Evolutionary conservation across 148 eudicot species (phyloP), one percentile per base, ranked within the genome.

Genomic region (Beta vulgaris): DNA sequence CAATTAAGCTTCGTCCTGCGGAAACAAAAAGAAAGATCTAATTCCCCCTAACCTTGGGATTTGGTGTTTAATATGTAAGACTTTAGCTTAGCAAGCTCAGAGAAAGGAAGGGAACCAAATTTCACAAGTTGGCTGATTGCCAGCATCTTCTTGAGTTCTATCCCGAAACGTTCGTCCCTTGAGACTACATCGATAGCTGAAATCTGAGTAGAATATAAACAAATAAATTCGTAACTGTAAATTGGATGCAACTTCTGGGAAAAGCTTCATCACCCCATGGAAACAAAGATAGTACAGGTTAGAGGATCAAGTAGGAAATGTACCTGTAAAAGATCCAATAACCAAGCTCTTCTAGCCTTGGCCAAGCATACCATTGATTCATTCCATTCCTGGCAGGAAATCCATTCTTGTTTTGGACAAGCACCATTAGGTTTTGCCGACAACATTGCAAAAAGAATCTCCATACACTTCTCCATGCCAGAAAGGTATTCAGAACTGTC

Each of bases 381-480:
- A 81, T 73, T 57, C 97, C 97, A 92, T 83, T 90, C 91, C 71
- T 79, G 59, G 25, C 21, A 76, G 29, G 72, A 61, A 71, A 74
- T 71, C 62, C 74, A 74, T 58, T 75, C 78, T 66, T 69, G 32
- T 70, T 82, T 83, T 59, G 63, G 61, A 39, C 40, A 28, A 75
- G 78, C 64, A 74, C 77, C 61, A 28, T 76, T 68, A 65, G 86
- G 75, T 34, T 73, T 44, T 60, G 44, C 61, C 36, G 97, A 96
- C 84, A 92, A 76, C 64, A 82, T 61, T 39, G 68, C 74, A 76
- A 90, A 95, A 73, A 95, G 93, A 48, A 81, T 77, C 81, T 87
- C 88, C 92, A 91, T 88, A 82, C 96, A 95, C 59, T 77, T 79
- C 82, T 91, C 97, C 79, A 95, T 44, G 73, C 79, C 77, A 42